Evolutionary conservation across 176 grass and related monocot genomes (phyloP).

Genomic region (Cenchrus fungigraminus): DNA sequence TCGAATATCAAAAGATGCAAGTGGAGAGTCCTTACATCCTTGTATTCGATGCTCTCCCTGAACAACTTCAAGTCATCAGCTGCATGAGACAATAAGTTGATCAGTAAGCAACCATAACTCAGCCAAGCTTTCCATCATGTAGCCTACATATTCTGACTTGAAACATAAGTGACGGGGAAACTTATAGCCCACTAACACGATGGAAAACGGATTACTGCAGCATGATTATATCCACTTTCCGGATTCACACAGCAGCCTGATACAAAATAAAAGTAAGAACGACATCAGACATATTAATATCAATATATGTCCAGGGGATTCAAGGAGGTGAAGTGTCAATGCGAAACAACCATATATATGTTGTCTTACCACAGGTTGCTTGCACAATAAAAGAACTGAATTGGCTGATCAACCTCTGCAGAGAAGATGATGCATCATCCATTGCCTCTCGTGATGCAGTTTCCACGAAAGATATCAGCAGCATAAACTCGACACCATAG

Average conservation of each 20-base stretch:
- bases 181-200: conserved; percentile 63
- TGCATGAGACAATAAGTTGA: conserved; percentile 44
- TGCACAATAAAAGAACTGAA: conserved; percentile 77
- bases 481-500: conserved; percentile 81
- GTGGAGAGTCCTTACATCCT: conserved; percentile 67
- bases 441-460: conserved; percentile 53
- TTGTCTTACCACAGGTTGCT: conserved; percentile 72
- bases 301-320: not conserved
- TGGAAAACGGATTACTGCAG: conserved; percentile 83
- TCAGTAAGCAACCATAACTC: not conserved
- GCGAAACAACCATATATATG: not conserved
- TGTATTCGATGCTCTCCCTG: conserved; percentile 64
- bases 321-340: not conserved
- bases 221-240: conserved; percentile 69
- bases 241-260: conserved; percentile 65
- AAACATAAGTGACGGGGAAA: not conserved
- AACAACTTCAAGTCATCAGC: conserved; percentile 77
- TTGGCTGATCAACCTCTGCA: conserved; percentile 60
- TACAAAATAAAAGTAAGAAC: conserved; percentile 42
- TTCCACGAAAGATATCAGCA: conserved; percentile 72
- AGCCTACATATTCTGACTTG: conserved; percentile 8
- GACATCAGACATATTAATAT: not conserved
- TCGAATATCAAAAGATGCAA: conserved; percentile 19
- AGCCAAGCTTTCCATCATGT: not conserved
- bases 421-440: conserved; percentile 66